These are phyloP conservation scores for Candida bentonensis DNA, from an alignment of 805 yeast species.

Conservation along the genomic window DNA sequence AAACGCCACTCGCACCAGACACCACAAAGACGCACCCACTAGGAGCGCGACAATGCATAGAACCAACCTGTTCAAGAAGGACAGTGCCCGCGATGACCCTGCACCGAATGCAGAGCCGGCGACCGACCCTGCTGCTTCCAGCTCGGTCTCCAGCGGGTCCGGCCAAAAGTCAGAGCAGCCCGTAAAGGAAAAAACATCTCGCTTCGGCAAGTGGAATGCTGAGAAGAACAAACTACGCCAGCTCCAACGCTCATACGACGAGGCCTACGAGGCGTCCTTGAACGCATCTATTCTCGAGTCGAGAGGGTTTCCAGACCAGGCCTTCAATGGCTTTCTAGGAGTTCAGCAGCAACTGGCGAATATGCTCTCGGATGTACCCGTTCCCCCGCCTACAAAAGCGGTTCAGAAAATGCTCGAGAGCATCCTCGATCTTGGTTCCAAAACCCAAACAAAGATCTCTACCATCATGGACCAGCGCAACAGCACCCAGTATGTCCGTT, in stretches of 20 bases:
- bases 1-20: neutral
- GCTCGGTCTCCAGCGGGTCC: neutral
- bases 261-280: conserved; percentile 27
- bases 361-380: neutral
- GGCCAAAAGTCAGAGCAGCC: neutral
- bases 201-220: conserved; percentile 1
- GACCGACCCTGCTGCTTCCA: neutral
- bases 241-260: conserved; percentile 26
- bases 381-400: neutral
- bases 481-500: neutral
- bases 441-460: neutral
- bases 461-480: neutral
- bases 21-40: neutral
- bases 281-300: conserved; percentile 11
- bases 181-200: conserved; percentile 1
- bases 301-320: conserved; percentile 1
- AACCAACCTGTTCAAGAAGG: neutral
- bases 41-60: neutral
- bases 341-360: neutral
- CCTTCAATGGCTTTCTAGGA: neutral
- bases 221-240: conserved; percentile 5
- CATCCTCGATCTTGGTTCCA: neutral
- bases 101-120: too few relatives aligned
- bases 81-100: neutral
- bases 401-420: neutral